phyloP scores from a whole-genome alignment of 192 early-diverging fungal species.

The Phycomyces nitens region DNA sequence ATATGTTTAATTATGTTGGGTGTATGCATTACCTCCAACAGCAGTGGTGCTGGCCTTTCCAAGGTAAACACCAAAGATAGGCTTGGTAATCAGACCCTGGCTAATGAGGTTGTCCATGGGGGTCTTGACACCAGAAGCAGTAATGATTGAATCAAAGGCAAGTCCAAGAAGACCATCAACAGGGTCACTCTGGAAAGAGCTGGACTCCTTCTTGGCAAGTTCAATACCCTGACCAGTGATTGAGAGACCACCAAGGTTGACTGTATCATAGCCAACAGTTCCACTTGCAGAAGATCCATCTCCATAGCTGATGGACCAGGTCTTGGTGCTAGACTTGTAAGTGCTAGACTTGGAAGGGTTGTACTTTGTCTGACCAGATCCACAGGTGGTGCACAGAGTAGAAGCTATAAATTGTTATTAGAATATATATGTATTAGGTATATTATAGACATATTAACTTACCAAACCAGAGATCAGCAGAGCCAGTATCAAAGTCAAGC shows the following conservation, averaged over 20 bases:
- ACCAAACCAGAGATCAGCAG: slow-evolving; percentile 65
- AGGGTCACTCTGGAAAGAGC: slow-evolving; percentile 50
- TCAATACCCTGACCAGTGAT: slow-evolving; percentile 35
- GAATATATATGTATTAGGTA: no score
- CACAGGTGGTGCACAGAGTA: slow-evolving; percentile 31
- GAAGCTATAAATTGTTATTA: slow-evolving; percentile 20
- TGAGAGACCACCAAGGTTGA: slow-evolving; percentile 27
- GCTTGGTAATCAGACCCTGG: slow-evolving; percentile 44
- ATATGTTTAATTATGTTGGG: not conserved
- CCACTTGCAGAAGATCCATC: slow-evolving; percentile 36
- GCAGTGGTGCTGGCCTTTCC: slow-evolving; percentile 34
- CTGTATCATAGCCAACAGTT: slow-evolving; percentile 23
- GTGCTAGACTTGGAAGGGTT: slow-evolving; percentile 51
- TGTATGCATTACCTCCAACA: slow-evolving; percentile 22
- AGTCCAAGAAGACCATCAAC: slow-evolving; percentile 63
- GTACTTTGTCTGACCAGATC: slow-evolving; percentile 44
- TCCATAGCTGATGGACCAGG: slow-evolving; percentile 53
- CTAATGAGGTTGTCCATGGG: slow-evolving; percentile 54
- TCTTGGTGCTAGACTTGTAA: slow-evolving; percentile 48
- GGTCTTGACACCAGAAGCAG: slow-evolving; percentile 35
- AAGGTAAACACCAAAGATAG: slow-evolving; percentile 60
- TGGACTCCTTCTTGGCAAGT: slow-evolving; percentile 41
- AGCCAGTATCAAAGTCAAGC: slow-evolving; percentile 69
- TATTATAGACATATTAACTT: no score
- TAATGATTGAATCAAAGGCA: slow-evolving; percentile 42